A percentile compares a stretch with the other conserved stretches of the same genome.
These are phyloP conservation scores for Exobasidium cylindrosporum DNA, from an alignment of 1,284 basidiomycete species.

Conservation along the genomic window DNA sequence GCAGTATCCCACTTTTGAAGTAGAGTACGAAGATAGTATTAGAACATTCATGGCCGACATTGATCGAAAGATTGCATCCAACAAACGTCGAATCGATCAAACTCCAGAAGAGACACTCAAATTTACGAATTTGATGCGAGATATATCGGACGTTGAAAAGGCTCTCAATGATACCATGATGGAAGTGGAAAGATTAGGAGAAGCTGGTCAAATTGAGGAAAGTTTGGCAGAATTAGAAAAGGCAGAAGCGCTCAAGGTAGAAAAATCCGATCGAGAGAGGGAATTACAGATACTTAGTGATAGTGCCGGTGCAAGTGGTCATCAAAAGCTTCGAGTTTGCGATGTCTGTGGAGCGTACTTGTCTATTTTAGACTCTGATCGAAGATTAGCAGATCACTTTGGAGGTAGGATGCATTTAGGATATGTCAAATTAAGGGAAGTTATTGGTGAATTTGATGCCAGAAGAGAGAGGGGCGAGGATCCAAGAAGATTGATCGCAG, in stretches of 20 bases:
- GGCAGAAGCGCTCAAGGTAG: conserved; percentile 92
- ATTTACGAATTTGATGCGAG: conserved; percentile 96
- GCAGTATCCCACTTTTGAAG: conserved; percentile 47
- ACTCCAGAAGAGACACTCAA: conserved; percentile 99
- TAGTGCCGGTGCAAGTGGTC: conserved; percentile 95
- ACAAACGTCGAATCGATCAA: conserved; percentile 93
- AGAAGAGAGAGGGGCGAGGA: conserved; percentile 18
- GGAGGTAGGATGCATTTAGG: conserved; percentile 99
- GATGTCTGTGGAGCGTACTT: conserved; percentile 99
- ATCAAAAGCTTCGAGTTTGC: conserved; percentile 98
- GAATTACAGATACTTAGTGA: conserved; percentile 95
- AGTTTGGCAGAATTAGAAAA: conserved; percentile 96
- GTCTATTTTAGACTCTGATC: conserved; percentile 94
- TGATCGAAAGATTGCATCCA: conserved; percentile 88
- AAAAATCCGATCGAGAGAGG: conserved; percentile 93
- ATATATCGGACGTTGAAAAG: conserved; percentile 98
- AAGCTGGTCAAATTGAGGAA: conserved; percentile 96
- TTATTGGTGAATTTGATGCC: conserved; percentile 70
- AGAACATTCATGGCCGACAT: conserved; percentile 96
- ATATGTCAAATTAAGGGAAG: conserved; percentile 93
- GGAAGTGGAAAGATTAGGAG: conserved; percentile 94
- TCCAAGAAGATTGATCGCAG: conserved; percentile 14
- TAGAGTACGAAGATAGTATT: conserved; percentile 81
- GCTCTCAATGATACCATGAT: conserved; percentile 97
- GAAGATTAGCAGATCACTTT: conserved; percentile 98